These are phyloP conservation scores for Vigna mungo DNA, from an alignment of 306 rosid genomes.

Conservation along the genomic window DNA sequence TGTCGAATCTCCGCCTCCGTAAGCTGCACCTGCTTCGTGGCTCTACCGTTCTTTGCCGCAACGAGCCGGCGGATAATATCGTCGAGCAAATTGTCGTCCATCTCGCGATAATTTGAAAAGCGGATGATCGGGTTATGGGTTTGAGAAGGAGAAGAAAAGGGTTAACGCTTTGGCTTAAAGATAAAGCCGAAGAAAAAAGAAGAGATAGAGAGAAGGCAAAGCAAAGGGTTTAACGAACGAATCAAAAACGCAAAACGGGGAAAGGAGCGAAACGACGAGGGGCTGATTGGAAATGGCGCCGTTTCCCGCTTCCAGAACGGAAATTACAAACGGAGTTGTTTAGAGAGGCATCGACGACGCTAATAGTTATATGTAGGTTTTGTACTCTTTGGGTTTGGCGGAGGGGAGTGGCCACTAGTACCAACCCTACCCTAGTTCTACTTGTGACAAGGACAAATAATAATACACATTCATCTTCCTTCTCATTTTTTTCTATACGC, in stretches of 20 bases:
- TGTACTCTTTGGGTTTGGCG: slow-evolving; percentile 21
- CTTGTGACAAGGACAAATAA: slow-evolving; percentile 10
- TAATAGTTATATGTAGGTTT: slow-evolving; percentile 3
- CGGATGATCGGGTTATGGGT: slow-evolving; percentile 9
- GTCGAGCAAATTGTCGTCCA: slow-evolving; percentile 67
- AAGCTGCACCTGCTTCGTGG: slow-evolving; percentile 73
- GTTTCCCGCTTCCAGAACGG: slow-evolving; percentile 51
- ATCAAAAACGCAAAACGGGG: slow-evolving; percentile 28
- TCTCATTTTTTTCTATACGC: neutral
- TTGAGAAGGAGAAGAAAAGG: neutral
- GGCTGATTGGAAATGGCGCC: slow-evolving; percentile 42
- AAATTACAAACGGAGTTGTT: slow-evolving; percentile 45
- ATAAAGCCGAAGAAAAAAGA: neutral
- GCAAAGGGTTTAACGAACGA: neutral
- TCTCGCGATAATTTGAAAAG: slow-evolving; percentile 37
- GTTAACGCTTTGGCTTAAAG: slow-evolving; percentile 8
- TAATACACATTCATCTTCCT: slow-evolving; percentile 2
- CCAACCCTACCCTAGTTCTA: slow-evolving; percentile 38
- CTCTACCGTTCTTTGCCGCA: slow-evolving; percentile 74
- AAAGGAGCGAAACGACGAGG: slow-evolving; percentile 29
- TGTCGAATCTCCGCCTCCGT: slow-evolving; percentile 76
- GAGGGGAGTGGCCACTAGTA: neutral
- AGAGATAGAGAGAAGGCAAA: neutral
- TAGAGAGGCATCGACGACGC: neutral
- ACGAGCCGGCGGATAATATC: slow-evolving; percentile 71